These are phyloP conservation scores for Meyerozyma athensensis DNA, from an alignment of 1,139 yeast genomes.

Conservation along the genomic window DNA sequence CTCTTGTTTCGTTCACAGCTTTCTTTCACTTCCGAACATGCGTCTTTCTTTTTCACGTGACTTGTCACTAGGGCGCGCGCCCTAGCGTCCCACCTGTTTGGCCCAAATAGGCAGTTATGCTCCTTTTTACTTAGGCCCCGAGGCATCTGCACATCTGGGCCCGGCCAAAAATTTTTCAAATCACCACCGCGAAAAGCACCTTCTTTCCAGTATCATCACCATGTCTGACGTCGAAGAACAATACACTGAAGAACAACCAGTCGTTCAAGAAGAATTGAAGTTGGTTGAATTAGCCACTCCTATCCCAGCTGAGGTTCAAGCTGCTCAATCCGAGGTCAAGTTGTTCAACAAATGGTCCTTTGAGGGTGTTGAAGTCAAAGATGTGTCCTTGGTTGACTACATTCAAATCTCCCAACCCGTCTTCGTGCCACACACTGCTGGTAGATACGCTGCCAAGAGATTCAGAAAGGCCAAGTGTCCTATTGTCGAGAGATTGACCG, in stretches of 20 bases:
- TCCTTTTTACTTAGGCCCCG: constrained; percentile 9
- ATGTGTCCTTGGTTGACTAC: constrained; percentile 97
- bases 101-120: constrained; percentile 12
- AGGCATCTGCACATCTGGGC: constrained; percentile 1
- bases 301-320: constrained; percentile 95
- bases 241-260: constrained; percentile 52
- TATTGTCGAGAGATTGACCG: constrained; percentile 97
- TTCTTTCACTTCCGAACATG: neutral
- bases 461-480: constrained; percentile 99
- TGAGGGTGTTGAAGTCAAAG: constrained; percentile 96
- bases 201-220: constrained; percentile 9
- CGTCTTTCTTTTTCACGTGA: constrained; percentile 10
- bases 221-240: constrained; percentile 39
- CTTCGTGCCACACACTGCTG: constrained; percentile 98
- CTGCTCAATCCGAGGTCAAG: constrained; percentile 94
- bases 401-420: constrained; percentile 97
- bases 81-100: constrained; percentile 6
- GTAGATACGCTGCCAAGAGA: constrained; percentile 99
- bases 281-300: constrained; percentile 87
- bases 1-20: no score
- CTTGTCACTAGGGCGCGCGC: constrained; percentile 9
- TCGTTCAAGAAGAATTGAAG: constrained; percentile 69
- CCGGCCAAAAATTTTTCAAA: constrained; percentile 10
- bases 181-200: constrained; percentile 5
- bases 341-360: constrained; percentile 99